Percentiles rank a stretch among this genome's conserved stretches.
These are phyloP conservation scores for Asterophora lycoperdoides DNA, from an alignment of 768 basidiomycete species.

Conservation along the genomic window DNA sequence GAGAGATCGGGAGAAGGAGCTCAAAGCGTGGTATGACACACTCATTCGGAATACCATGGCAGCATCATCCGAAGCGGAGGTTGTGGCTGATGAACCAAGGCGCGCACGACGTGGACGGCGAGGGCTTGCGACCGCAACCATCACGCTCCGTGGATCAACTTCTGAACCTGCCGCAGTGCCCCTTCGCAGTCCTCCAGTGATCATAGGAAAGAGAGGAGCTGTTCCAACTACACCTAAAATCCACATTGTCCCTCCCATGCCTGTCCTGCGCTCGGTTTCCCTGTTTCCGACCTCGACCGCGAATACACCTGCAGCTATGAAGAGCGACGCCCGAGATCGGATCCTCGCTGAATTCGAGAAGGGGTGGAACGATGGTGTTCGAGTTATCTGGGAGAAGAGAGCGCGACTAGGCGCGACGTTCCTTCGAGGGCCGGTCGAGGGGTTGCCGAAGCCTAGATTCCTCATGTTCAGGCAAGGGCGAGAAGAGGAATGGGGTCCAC, in stretches of 20 bases:
- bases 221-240: constrained; percentile 30
- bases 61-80: constrained; percentile 7
- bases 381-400: constrained; percentile 46
- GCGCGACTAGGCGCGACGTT: constrained; percentile 42
- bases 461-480: constrained; percentile 17
- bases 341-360: constrained; percentile 50
- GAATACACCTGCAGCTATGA: constrained; percentile 29
- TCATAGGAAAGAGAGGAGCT: constrained; percentile 12
- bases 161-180: constrained; percentile 6
- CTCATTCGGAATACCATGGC: not conserved
- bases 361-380: constrained; percentile 62
- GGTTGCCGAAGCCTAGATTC: not conserved
- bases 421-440: not conserved
- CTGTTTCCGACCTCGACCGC: constrained; percentile 24
- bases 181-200: not conserved
- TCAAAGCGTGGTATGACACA: constrained; percentile 48
- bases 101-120: constrained; percentile 44
- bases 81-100: constrained; percentile 7
- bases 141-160: constrained; percentile 48
- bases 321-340: not conserved
- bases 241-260: constrained; percentile 53
- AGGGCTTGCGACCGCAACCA: constrained; percentile 61
- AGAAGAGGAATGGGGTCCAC: constrained; percentile 15
- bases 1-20: constrained; percentile 60
- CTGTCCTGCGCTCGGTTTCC: constrained; percentile 45